Percentiles rank a stretch among this genome's conserved stretches.
These are phyloP conservation scores for Chrysosporium queenslandicum DNA, from an alignment of 2,329 filamentous ascomycete genomes.

Conservation along the genomic window DNA sequence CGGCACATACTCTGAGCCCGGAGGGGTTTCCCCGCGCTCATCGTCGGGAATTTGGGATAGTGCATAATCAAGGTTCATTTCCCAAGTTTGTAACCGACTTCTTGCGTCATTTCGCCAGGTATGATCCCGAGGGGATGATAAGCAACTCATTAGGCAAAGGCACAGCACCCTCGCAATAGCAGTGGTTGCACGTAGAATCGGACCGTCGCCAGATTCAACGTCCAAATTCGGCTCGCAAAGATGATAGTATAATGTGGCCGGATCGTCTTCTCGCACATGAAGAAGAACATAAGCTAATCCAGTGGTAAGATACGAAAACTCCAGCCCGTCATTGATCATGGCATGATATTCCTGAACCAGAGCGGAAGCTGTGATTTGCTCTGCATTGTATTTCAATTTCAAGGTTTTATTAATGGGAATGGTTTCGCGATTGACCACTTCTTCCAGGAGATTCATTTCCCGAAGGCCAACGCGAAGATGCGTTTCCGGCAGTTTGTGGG, in stretches of 20 bases:
- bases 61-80: slow-evolving; percentile 19
- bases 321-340: slow-evolving; percentile 24
- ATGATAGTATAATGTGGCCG: background rate
- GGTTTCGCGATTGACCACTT: slow-evolving; percentile 15
- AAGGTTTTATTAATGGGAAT: slow-evolving; percentile 10
- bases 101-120: slow-evolving; percentile 19
- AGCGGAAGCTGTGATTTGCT: slow-evolving; percentile 17
- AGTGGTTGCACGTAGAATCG: slow-evolving; percentile 13
- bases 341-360: slow-evolving; percentile 24
- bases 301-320: slow-evolving; percentile 23
- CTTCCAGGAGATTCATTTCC: slow-evolving; percentile 16
- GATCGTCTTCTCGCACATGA: slow-evolving; percentile 13
- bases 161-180: slow-evolving; percentile 20
- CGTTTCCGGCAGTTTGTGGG: slow-evolving; percentile 18
- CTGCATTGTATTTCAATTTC: slow-evolving; percentile 22
- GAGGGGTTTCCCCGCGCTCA: background rate
- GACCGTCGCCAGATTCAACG: background rate
- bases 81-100: slow-evolving; percentile 18
- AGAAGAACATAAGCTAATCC: slow-evolving; percentile 19
- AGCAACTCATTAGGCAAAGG: slow-evolving; percentile 22
- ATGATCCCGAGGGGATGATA: slow-evolving; percentile 17
- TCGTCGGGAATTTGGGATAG: slow-evolving; percentile 18
- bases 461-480: slow-evolving; percentile 15
- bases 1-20: background rate
- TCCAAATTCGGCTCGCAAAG: background rate